Conservation (phyloP, 306 rosid genomes). For the Quillaja saponaria region DNA sequence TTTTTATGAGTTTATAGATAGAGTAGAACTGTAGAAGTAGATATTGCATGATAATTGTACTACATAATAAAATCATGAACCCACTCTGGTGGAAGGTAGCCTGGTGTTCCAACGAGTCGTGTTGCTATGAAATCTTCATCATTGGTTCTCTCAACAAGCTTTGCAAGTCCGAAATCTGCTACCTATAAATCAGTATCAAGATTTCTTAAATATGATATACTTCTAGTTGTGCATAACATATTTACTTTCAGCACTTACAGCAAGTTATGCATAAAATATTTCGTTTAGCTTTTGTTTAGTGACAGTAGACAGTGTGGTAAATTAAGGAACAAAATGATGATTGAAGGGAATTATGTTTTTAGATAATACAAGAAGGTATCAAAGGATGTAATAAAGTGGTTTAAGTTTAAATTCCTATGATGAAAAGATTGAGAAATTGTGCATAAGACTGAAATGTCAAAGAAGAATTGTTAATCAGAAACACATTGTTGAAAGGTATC, state of each 20-base stretch:
- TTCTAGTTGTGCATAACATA: not conserved
- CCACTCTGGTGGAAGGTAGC: slow-evolving; percentile 95
- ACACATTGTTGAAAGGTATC: not conserved
- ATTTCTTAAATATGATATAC: not conserved
- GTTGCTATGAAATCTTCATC: slow-evolving; percentile 71
- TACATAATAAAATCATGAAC: slow-evolving; percentile 21
- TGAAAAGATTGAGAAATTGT: not conserved
- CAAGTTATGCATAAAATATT: not conserved
- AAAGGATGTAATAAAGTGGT: not conserved
- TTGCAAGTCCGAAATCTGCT: slow-evolving; percentile 86
- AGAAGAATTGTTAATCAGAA: not conserved
- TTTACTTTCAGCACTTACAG: not conserved
- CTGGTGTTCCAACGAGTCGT: slow-evolving; percentile 89
- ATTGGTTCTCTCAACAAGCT: slow-evolving; percentile 66
- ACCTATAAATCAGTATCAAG: slow-evolving; percentile 42
- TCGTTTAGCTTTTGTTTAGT: not conserved
- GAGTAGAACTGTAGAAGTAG: too few relatives aligned
- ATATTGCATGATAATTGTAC: not conserved
- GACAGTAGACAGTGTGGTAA: not conserved
- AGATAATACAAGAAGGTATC: slow-evolving; percentile 3
- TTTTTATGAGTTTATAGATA: not conserved
- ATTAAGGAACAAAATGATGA: not conserved
- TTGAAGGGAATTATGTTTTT: slow-evolving; percentile 4
- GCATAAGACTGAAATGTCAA: not conserved
- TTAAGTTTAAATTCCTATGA: not conserved